Base-by-base conservation (phyloP, 1,284 basidiomycete genomes). In the Naganishia liquefaciens region DNA sequence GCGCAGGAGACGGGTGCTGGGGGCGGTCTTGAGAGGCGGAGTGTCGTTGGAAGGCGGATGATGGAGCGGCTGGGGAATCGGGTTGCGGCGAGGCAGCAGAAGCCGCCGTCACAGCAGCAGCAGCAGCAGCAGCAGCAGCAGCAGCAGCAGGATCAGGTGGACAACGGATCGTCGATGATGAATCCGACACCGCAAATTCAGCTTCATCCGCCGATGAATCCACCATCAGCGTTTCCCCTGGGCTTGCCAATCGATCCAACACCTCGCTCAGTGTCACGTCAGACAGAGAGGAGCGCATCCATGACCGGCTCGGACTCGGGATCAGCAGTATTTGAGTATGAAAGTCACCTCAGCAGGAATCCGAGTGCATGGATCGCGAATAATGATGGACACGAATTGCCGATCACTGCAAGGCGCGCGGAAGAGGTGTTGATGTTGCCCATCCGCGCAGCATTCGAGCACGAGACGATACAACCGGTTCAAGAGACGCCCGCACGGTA, bases 21-120 rank as follows among this genome's bases (percentile, higher is more conserved):
- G 13, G 62, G 52, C n/a, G 76, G 76, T 11, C 75, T 76, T 46
- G 78, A 80, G 60, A 68, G 78, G n/a, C 68, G 79, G 42, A 78
- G 77, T 64, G 79, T 76, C 0, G 77, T 79, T 0, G 79, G 79
- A 3, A 67, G 79, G 39, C 68, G 76, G 33, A 80, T 80, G 79
- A 76, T 80, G 27, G 72, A 72, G 51, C 64, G 77, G 10, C 67
- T 80, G 44, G 77, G 72, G 0, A 75, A 75, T 52, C 68, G 79
- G 9, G 68, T 70, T 27, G 75, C 71, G 2, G 73, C 74, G 0
- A 70, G 75, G 39, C 68, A 76, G 10, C 74, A 76, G 47, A n/a
- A n/a, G n/a, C n/a, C n/a, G n/a, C n/a, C n/a, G n/a, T n/a, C n/a
- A n/a, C n/a, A n/a, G n/a, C n/a, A n/a, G n/a, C 64, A 74, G 61